Conservation (phyloP, 208 protist genomes). For the Phytomonas serpens region DNA sequence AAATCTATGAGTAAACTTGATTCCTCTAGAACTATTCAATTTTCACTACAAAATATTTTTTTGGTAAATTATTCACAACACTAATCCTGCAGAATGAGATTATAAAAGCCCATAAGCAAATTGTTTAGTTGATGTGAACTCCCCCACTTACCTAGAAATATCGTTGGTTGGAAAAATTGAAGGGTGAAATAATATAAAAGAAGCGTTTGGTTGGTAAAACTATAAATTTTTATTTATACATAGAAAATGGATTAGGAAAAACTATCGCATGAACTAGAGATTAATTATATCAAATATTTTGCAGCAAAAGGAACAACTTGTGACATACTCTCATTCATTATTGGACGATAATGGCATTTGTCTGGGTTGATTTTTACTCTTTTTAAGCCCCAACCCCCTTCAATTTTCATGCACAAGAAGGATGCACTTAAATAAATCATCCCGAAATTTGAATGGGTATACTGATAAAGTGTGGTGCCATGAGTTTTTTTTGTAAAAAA, state of each 20-base stretch:
- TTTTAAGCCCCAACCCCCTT: not conserved
- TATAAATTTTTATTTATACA: not conserved
- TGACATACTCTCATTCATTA: not conserved
- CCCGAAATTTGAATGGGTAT: constrained; percentile 23
- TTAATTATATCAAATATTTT: not conserved
- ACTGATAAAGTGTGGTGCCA: constrained; percentile 63
- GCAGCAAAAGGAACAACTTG: not conserved
- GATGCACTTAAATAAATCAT: not conserved
- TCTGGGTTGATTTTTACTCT: not conserved
- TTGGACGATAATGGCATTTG: not conserved
- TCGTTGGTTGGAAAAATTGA: constrained; percentile 4
- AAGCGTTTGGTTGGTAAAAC: not conserved
- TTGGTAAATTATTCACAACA: not conserved
- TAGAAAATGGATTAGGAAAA: not conserved
- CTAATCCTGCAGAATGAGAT: not conserved
- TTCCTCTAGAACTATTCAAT: not conserved
- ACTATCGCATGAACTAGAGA: not conserved
- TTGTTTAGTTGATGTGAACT: not conserved
- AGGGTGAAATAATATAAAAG: constrained; percentile 2
- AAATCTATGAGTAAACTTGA: not conserved
- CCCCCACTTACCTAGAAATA: not conserved
- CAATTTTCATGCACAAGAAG: not conserved
- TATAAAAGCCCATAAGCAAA: not conserved
- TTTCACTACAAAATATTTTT: not conserved
- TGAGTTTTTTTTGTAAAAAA: constrained; percentile 52